Evolutionary conservation across 2,329 filamentous ascomycete species (phyloP).

Genomic region (Curvularia verruculosa): DNA sequence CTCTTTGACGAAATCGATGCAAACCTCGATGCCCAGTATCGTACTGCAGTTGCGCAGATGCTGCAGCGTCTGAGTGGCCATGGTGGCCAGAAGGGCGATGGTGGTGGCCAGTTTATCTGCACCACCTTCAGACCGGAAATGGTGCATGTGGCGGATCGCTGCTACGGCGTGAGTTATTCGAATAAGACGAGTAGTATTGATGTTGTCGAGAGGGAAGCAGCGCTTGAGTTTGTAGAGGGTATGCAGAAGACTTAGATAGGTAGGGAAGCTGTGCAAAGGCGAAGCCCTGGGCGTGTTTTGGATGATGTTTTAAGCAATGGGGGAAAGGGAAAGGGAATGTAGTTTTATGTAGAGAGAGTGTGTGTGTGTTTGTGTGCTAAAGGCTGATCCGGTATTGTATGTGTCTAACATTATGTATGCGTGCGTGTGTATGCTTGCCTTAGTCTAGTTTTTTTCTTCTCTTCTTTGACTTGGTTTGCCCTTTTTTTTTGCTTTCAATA

Average conservation of each 20-base stretch:
- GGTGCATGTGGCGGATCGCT: conserved; percentile 92
- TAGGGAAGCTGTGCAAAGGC: no score
- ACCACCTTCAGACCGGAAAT: conserved; percentile 98
- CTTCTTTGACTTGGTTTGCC: background rate
- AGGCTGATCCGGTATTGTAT: background rate
- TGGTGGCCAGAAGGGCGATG: conserved; percentile 50
- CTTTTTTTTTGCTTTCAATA: background rate
- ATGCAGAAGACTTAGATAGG: conserved; percentile 58
- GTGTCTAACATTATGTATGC: background rate
- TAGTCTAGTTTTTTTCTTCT: background rate
- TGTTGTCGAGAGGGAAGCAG: conserved; percentile 84
- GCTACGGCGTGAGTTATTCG: conserved; percentile 89
- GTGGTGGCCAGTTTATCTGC: conserved; percentile 87
- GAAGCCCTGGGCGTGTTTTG: no score
- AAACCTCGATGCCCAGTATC: conserved; percentile 96
- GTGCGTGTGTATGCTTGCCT: no score
- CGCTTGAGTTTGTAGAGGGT: conserved; percentile 91
- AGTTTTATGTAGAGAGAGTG: background rate
- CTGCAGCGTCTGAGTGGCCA: conserved; percentile 64
- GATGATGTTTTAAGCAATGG: no score
- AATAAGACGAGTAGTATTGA: conserved; percentile 96
- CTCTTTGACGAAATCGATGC: conserved; percentile 99
- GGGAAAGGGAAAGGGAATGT: background rate
- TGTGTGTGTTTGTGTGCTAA: no score
- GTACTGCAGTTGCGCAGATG: conserved; percentile 91